A percentile compares a stretch with the other conserved stretches of the same genome.
Conservation (phyloP, 805 yeast genomes). For the Metschnikowia borealis region DNA sequence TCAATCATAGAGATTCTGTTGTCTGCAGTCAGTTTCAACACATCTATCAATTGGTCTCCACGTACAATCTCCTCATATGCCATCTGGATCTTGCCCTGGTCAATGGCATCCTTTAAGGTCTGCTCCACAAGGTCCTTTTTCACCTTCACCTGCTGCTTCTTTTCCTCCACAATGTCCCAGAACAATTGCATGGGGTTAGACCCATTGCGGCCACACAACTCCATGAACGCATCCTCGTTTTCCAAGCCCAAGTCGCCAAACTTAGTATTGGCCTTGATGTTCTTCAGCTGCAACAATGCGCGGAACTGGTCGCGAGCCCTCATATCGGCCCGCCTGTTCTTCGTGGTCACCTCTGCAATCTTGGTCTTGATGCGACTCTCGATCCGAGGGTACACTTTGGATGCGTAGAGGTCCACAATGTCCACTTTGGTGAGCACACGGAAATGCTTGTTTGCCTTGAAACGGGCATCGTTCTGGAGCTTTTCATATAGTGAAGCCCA, state of each 20-base stretch:
- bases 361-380: conserved; percentile 20
- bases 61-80: conserved; percentile 16
- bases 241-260: conserved; percentile 59
- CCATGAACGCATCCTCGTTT: conserved; percentile 53
- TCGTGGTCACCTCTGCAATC: conserved; percentile 24
- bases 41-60: conserved; percentile 18
- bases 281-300: conserved; percentile 38
- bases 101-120: conserved; percentile 34
- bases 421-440: conserved; percentile 53
- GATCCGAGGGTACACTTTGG: conserved; percentile 29
- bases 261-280: conserved; percentile 45
- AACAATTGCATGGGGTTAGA: conserved; percentile 74
- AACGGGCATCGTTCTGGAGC: conserved; percentile 46
- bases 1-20: conserved; percentile 26
- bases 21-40: conserved; percentile 22
- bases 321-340: conserved; percentile 55
- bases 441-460: conserved; percentile 57
- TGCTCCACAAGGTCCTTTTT: conserved; percentile 59
- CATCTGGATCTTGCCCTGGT: conserved; percentile 10
- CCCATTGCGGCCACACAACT: conserved; percentile 69
- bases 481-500: conserved; percentile 39
- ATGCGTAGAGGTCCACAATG: conserved; percentile 49
- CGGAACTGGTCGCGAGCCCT: conserved; percentile 61
- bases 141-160: conserved; percentile 50
- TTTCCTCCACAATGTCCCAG: conserved; percentile 68